phyloP scores from a whole-genome alignment of 768 basidiomycete genomes.

The Sarcodon aspratus region DNA sequence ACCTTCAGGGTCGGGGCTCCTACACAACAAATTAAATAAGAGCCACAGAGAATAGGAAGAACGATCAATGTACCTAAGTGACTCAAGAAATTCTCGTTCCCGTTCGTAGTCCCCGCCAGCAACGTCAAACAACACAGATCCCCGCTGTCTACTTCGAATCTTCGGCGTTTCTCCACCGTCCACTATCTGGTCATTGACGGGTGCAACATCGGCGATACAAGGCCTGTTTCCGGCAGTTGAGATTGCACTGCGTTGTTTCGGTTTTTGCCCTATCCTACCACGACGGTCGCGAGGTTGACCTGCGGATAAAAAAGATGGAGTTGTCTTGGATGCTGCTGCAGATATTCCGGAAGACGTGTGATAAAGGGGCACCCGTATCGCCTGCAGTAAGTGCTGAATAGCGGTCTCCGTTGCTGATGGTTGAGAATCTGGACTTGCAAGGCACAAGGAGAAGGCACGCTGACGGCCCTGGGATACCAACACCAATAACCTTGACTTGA shows the following conservation, averaged over 20 bases:
- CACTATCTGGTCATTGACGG: constrained; percentile 13
- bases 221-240: not conserved
- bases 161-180: constrained; percentile 45
- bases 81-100: constrained; percentile 46
- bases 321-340: constrained; percentile 18
- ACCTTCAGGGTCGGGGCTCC: constrained; percentile 42
- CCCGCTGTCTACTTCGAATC: constrained; percentile 21
- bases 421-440: constrained; percentile 40
- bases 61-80: constrained; percentile 24
- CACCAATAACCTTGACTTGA: constrained; percentile 49
- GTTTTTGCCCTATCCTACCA: constrained; percentile 57
- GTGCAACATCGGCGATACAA: not conserved
- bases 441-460: constrained; percentile 43
- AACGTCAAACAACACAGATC: constrained; percentile 21
- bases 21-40: constrained; percentile 9
- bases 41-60: constrained; percentile 5
- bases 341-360: constrained; percentile 9
- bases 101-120: constrained; percentile 17
- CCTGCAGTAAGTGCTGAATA: constrained; percentile 51
- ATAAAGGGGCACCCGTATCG: constrained; percentile 41
- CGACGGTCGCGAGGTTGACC: constrained; percentile 68
- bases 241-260: constrained; percentile 1
- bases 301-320: constrained; percentile 62
- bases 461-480: constrained; percentile 60
- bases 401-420: constrained; percentile 58